Base-by-base conservation (phyloP, 2,329 filamentous ascomycete genomes). In the Aspergillus awamori region DNA sequence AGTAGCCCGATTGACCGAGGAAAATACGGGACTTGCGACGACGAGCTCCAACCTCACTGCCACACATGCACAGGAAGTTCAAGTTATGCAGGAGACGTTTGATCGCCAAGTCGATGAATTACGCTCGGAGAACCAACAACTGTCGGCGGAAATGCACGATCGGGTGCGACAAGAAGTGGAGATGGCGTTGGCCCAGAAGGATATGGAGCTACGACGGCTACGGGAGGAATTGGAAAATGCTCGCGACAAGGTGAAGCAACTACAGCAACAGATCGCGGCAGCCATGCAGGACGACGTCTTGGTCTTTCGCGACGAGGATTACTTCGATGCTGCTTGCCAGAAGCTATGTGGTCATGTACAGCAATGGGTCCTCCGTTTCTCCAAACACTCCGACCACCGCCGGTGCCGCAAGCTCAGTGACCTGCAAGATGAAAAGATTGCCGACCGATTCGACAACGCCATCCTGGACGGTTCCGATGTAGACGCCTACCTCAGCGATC, bases 311-410 rank as follows among this genome's bases (percentile, higher is more conserved):
- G 93, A 97, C 72, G 93, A 97, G 76, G 93, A 97, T 79, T 93
- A 97, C 82, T 98, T 99, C 73, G 93, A 97, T 72, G 87, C 87
- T 70, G 91, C 93, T 45, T 99, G 95, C 75, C 93, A 97, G 76
- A 90, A 96, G 77, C 87, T 99, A 48, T 99, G 93, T 78, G 91
- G 94, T 69, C 93, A 97, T 74, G 92, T 97, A 45, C 93, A 97
- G 76, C 93, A 97, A 79, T 99, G 95, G 95, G 93, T 99, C 54
- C 81, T 97, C 68, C 91, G 95, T 72, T 99, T 99, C 82, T 97
- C 93, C 69, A 98, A 98, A 76, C 95, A 96, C 79, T 98, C 93
- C 53, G 94, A 98, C 78, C 92, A 93, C 81, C 89, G 91, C 69
- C 86, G 91, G 60, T 97, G 93, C 76, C 91, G 92, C 60, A 80